Evolutionary conservation across 345 rosid species (phyloP).

Genomic region (Eucalyptus polyanthemos): DNA sequence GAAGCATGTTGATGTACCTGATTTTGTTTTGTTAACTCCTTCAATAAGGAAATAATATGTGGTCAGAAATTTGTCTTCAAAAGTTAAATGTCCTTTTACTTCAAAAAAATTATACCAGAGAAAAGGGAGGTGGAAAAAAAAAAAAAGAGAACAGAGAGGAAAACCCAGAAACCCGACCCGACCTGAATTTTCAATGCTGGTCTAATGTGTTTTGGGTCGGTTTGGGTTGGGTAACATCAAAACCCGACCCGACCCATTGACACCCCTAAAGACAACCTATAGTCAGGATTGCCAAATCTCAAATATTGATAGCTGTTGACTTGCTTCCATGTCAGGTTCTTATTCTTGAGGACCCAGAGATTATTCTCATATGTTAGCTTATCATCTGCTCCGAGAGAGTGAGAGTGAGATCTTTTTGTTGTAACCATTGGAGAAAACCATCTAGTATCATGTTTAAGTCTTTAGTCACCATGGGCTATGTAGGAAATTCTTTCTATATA

Average conservation of each 20-base stretch:
- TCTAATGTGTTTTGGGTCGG: no score
- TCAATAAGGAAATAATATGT: no score
- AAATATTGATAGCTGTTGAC: background rate
- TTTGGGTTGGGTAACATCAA: no score
- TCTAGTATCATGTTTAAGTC: background rate
- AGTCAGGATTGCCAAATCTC: background rate
- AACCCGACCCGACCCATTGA: no score
- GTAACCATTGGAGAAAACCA: background rate
- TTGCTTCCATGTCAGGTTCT: background rate
- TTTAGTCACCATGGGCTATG: background rate
- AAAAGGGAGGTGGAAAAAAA: no score
- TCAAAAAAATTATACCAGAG: no score
- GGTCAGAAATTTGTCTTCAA: no score
- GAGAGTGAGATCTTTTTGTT: background rate
- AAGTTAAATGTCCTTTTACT: no score
- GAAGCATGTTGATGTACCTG: background rate
- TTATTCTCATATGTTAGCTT: background rate
- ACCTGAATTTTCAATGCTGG: no score
- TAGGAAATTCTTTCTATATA: background rate
- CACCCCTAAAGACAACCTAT: background rate
- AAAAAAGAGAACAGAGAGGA: no score
- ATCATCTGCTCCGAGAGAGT: background rate
- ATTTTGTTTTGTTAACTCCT: background rate
- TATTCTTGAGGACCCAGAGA: background rate
- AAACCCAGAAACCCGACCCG: no score